Conservation (phyloP, 108 stramenopile genomes). For the Parmales sp. region DNA sequence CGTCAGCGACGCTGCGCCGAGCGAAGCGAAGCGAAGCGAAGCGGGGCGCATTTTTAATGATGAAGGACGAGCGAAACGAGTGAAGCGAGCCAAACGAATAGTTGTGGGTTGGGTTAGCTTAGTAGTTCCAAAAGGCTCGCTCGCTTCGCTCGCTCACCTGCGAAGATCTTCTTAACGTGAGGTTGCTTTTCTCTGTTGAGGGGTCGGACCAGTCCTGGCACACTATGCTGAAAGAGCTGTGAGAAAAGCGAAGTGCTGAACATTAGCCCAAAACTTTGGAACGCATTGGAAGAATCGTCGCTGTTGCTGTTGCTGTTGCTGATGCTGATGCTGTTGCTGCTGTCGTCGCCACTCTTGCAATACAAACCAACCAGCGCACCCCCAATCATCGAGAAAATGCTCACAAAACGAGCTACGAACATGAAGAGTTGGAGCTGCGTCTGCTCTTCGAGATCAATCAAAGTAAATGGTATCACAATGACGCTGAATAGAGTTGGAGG, state of each 20-base stretch:
- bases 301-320: neutral
- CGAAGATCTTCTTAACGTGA: neutral
- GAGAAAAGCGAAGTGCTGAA: conserved; percentile 42
- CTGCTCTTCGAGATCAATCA: conserved; percentile 44
- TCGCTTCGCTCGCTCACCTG: too few relatives aligned
- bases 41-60: too few relatives aligned
- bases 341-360: conserved; percentile 13
- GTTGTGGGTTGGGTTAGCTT: neutral
- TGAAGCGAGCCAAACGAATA: too few relatives aligned
- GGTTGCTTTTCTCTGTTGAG: conserved; percentile 16
- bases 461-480: conserved; percentile 33
- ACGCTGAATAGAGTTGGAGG: conserved; percentile 25
- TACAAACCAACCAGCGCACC: conserved; percentile 29
- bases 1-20: conserved; percentile 27
- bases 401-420: conserved; percentile 29
- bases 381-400: conserved; percentile 33
- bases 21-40: too few relatives aligned
- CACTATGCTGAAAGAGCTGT: conserved; percentile 47
- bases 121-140: neutral
- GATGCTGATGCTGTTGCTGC: too few relatives aligned
- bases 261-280: conserved; percentile 37
- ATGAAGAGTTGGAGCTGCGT: conserved; percentile 32
- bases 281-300: neutral
- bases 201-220: conserved; percentile 37
- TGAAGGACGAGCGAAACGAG: too few relatives aligned